These are phyloP conservation scores for Galeopsis tetrahit DNA, from an alignment of 257 asterid species.

Conservation along the genomic window DNA sequence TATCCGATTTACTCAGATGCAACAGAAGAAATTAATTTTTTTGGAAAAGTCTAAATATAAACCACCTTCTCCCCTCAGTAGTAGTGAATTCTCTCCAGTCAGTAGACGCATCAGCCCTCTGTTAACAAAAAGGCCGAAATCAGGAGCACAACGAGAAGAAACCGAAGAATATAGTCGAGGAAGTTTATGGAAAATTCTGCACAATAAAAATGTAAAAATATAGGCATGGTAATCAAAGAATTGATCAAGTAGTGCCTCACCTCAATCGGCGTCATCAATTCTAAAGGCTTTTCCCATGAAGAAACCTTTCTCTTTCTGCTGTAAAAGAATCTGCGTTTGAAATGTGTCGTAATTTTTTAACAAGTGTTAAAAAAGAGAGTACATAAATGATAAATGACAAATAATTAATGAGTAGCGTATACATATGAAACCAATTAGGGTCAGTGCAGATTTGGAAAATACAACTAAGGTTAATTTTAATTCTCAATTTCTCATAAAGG, in stretches of 20 bases:
- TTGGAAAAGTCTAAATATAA: constrained; percentile 27
- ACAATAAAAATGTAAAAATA: too few species aligned
- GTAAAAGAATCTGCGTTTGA: constrained; percentile 70
- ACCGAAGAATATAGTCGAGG: constrained; percentile 14
- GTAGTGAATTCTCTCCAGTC: constrained; percentile 87
- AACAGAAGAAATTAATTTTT: constrained; percentile 29
- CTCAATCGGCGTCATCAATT: constrained; percentile 80
- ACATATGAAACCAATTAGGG: too few species aligned
- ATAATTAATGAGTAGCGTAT: too few species aligned
- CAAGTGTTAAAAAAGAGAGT: constrained; percentile 12
- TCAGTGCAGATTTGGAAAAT: too few species aligned
- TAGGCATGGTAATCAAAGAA: too few species aligned
- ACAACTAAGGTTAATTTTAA: too few species aligned
- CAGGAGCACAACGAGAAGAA: constrained; percentile 26
- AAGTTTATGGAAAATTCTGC: neutral
- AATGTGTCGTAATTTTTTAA: constrained; percentile 9
- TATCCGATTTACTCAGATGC: constrained; percentile 7
- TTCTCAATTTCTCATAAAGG: too few species aligned
- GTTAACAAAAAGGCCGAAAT: constrained; percentile 44
- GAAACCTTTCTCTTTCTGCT: constrained; percentile 73
- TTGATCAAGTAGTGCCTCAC: constrained; percentile 43
- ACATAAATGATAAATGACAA: neutral
- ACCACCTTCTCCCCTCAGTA: constrained; percentile 79
- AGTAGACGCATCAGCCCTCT: constrained; percentile 97
- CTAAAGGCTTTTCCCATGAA: constrained; percentile 92